Evolutionary conservation across 164 flowering plant species (phyloP).

Genomic region (Tetrastigma voinierianum): DNA sequence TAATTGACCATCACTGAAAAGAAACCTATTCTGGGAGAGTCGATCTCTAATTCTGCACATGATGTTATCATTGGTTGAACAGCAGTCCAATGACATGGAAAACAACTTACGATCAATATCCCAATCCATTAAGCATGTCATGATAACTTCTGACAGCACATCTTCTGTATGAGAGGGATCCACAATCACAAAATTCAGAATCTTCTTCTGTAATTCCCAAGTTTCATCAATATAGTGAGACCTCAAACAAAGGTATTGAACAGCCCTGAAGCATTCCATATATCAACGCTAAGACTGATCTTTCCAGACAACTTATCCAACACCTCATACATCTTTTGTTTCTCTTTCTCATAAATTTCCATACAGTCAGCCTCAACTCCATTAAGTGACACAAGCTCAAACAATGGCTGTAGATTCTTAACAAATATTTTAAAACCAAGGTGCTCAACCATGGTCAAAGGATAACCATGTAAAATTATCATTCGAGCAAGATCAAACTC

Average conservation of each 20-base stretch:
- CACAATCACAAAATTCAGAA: slow-evolving; percentile 53
- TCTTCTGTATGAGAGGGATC: slow-evolving; percentile 63
- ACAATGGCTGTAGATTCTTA: slow-evolving; percentile 77
- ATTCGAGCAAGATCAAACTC: slow-evolving; percentile 79
- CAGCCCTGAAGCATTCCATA: slow-evolving; percentile 58
- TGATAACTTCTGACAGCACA: slow-evolving; percentile 52
- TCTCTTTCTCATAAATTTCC: slow-evolving; percentile 73
- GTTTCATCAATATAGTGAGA: slow-evolving; percentile 69
- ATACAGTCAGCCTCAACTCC: slow-evolving; percentile 62
- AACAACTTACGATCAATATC: slow-evolving; percentile 48
- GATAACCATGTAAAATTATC: slow-evolving; percentile 89
- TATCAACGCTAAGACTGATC: slow-evolving; percentile 56
- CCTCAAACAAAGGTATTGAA: slow-evolving; percentile 57
- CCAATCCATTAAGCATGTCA: slow-evolving; percentile 43
- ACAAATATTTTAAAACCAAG: slow-evolving; percentile 74
- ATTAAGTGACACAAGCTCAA: slow-evolving; percentile 44
- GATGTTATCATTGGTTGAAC: slow-evolving; percentile 26
- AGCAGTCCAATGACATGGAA: slow-evolving; percentile 34
- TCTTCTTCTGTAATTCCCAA: slow-evolving; percentile 62
- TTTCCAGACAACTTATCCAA: slow-evolving; percentile 67
- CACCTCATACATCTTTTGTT: slow-evolving; percentile 54
- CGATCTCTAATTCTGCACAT: slow-evolving; percentile 34
- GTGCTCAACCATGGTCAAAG: slow-evolving; percentile 83
- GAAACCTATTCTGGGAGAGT: slow-evolving; percentile 33
- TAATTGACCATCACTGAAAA: slow-evolving; percentile 35